Base-by-base conservation (phyloP, 306 rosid genomes). In the Cucumis hystrix region DNA sequence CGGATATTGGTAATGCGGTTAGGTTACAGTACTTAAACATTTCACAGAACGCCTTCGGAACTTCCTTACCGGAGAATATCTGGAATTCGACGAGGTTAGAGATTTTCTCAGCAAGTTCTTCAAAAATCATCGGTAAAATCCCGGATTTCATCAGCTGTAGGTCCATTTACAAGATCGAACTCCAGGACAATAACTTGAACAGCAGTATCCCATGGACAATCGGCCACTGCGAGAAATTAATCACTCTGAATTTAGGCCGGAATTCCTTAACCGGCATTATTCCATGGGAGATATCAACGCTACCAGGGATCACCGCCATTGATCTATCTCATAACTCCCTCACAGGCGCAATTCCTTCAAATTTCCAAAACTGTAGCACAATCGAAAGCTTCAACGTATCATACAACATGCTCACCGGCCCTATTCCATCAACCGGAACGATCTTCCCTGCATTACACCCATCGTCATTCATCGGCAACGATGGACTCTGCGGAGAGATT, bases 281-380 rank as follows among this genome's bases (percentile, higher is more conserved):
- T 9, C 99, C 99, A 1, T 88, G 93, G 96, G 99, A 95, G 77
- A 92, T 95, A 75, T 92, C 97, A 0, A 74, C 87, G 14, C 88
- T 95, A 0, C 97, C 97, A 3, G 84, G 87, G 6, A 89, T 95
- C 82, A 92, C 93, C 74, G 91, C 82, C 83, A 90, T 95, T 40
- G 99, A 95, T 60, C 93, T 95, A 70, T 90, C 97, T 0, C 89
- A 80, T 5, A 95, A 95, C 20, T 79, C 77, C 3, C 97, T 95
- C 88, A 89, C 97, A 63, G 99, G 99, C 1, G 81, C 91, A 0
- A 92, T 95, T 5, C 99, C 99, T 23, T 87, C 97, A 0, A 88
- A 90, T 55, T 92, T 95, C 82, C 90, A 86, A 70, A 95, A 92
- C 52, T 88, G 91, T 23, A 77, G 86, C 35, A 95, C 99, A 0